Evolutionary conservation across 257 asterid genomes (phyloP).

Genomic region (Solanum clarkiae): DNA sequence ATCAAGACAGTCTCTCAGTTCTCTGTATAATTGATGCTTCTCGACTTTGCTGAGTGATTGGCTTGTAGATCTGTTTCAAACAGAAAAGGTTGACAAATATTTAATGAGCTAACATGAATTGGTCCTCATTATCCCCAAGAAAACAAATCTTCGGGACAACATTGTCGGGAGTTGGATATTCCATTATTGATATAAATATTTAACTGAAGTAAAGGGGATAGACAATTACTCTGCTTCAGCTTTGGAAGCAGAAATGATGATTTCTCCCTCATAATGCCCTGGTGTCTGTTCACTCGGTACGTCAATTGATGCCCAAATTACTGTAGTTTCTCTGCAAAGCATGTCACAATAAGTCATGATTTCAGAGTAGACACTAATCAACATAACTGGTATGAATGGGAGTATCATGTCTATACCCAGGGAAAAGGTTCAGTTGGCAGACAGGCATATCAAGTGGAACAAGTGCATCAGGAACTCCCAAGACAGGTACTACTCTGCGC

Average conservation of each 20-base stretch:
- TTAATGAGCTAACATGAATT: background rate
- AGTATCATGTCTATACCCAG: conserved; percentile 50
- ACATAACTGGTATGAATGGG: background rate
- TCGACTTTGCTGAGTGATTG: conserved; percentile 51
- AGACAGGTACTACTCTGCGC: conserved; percentile 77
- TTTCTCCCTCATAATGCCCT: conserved; percentile 93
- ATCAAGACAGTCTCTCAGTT: conserved; percentile 68
- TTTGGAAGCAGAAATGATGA: conserved; percentile 67
- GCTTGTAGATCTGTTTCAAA: conserved; percentile 47
- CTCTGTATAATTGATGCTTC: conserved; percentile 50
- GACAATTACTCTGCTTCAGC: conserved; percentile 67
- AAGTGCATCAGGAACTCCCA: conserved; percentile 97
- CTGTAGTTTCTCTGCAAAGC: conserved; percentile 70
- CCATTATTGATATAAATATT: conserved; percentile 8
- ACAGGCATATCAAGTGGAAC: conserved; percentile 82
- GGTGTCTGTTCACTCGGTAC: conserved; percentile 80
- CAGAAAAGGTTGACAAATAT: conserved; percentile 1
- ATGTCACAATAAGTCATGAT: background rate
- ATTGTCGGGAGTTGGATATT: background rate
- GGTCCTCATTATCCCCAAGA: background rate
- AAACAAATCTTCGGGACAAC: background rate
- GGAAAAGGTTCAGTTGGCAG: conserved; percentile 51
- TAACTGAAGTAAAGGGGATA: conserved; percentile 25
- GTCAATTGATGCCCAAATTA: conserved; percentile 75
- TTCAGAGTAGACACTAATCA: background rate